Conservation (phyloP, 495 filamentous ascomycete species). For the Friedmanniomyces simplex region DNA sequence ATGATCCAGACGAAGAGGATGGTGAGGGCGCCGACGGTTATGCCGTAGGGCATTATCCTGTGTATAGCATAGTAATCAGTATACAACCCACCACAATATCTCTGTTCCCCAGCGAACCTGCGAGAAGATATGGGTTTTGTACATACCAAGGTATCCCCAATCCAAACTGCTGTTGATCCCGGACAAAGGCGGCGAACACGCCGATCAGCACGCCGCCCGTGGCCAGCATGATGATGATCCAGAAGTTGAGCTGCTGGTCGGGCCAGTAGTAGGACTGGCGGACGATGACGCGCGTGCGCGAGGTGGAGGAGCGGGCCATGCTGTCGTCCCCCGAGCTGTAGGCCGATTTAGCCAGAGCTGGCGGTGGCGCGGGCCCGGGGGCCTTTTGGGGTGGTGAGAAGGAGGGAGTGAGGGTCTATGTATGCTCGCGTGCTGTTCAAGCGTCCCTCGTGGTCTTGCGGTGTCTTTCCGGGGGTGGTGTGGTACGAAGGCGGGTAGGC, state of each 20-base stretch:
- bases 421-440: neutral
- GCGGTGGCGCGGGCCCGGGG: neutral
- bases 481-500: neutral
- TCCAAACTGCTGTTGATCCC: constrained; percentile 59
- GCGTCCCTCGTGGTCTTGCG: neutral
- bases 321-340: neutral
- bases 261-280: constrained; percentile 86
- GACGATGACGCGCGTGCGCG: constrained; percentile 19
- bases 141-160: constrained; percentile 75
- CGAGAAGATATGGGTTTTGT: no score
- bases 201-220: constrained; percentile 71
- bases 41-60: constrained; percentile 93
- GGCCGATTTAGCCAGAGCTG: neutral
- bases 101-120: no score
- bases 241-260: constrained; percentile 80
- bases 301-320: constrained; percentile 20
- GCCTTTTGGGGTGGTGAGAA: no score
- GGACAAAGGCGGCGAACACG: constrained; percentile 75
- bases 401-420: neutral
- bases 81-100: no score
- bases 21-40: constrained; percentile 39
- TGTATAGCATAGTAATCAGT: no score
- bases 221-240: constrained; percentile 79
- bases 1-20: constrained; percentile 34
- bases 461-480: neutral